Percentiles rank a stretch among this genome's conserved stretches.
Conservation (phyloP, 2,329 filamentous ascomycete species). For the Aspergillus novofumigatus region DNA sequence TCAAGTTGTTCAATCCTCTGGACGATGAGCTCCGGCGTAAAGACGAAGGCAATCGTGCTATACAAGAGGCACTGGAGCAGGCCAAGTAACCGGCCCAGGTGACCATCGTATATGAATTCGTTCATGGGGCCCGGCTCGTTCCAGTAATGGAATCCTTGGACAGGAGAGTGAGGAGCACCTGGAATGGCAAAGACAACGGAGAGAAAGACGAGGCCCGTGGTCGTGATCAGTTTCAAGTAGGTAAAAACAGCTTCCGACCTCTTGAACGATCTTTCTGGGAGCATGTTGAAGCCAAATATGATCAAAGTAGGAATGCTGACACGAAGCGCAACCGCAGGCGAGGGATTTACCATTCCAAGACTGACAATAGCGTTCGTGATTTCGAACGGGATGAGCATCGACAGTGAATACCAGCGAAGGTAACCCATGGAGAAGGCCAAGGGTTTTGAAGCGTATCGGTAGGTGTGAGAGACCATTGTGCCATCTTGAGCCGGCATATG, state of each 20-base stretch:
- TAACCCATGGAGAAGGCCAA: slow-evolving; percentile 37
- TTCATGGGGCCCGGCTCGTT: slow-evolving; percentile 46
- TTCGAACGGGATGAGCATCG: slow-evolving; percentile 51
- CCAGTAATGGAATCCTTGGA: slow-evolving; percentile 51
- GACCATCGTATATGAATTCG: slow-evolving; percentile 43
- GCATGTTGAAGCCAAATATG: slow-evolving; percentile 48
- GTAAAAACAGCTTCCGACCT: slow-evolving; percentile 49
- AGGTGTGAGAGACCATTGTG: slow-evolving; percentile 38
- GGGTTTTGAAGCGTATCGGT: slow-evolving; percentile 37
- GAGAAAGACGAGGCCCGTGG: slow-evolving; percentile 46
- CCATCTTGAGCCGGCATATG: slow-evolving; percentile 36
- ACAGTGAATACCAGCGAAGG: slow-evolving; percentile 44
- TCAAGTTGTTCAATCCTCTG: slow-evolving; percentile 53
- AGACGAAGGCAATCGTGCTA: slow-evolving; percentile 50
- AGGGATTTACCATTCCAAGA: slow-evolving; percentile 55
- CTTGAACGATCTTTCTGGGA: slow-evolving; percentile 47
- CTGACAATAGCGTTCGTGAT: slow-evolving; percentile 63
- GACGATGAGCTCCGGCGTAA: slow-evolving; percentile 52
- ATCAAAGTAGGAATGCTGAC: slow-evolving; percentile 55
- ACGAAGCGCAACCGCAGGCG: slow-evolving; percentile 37
- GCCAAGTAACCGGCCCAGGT: slow-evolving; percentile 47
- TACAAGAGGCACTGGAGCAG: slow-evolving; percentile 49
- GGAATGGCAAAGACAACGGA: slow-evolving; percentile 51
- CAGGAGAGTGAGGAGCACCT: slow-evolving; percentile 44
- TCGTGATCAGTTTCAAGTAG: slow-evolving; percentile 46